Evolutionary conservation across 2,329 filamentous ascomycete genomes (phyloP).

Genomic region (Talaromyces atroroseus): DNA sequence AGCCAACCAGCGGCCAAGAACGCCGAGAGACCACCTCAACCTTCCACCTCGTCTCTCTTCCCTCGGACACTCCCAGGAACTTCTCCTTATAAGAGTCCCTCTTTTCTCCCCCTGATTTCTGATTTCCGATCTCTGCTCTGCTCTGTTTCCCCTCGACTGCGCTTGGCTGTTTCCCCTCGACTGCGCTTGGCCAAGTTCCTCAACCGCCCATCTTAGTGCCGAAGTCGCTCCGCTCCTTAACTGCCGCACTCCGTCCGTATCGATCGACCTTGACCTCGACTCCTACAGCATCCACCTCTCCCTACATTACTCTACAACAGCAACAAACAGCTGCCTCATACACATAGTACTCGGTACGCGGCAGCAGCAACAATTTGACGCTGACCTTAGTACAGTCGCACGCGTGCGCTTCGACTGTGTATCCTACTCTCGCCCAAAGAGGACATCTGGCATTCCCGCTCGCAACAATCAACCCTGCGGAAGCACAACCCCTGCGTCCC

Average conservation of each 20-base stretch:
- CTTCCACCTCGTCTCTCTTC: neutral
- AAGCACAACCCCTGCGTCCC: conserved; percentile 4
- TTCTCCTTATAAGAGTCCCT: neutral
- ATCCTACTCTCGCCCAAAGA: neutral
- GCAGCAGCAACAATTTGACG: neutral
- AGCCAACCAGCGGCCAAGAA: conserved; percentile 3
- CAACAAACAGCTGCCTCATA: neutral
- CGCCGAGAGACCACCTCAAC: conserved; percentile 9
- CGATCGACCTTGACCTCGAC: neutral
- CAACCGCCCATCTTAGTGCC: neutral
- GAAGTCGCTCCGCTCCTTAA: neutral
- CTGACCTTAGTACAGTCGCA: neutral
- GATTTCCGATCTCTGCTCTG: neutral
- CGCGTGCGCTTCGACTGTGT: neutral
- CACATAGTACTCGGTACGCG: neutral
- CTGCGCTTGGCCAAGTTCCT: neutral
- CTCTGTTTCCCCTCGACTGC: too few relatives aligned
- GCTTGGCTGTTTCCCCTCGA: neutral
- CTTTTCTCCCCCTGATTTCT: neutral
- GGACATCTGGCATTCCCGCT: conserved; percentile 10
- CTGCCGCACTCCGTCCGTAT: too few relatives aligned
- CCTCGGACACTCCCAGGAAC: neutral
- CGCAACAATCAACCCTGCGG: neutral
- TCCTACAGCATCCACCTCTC: too few relatives aligned
- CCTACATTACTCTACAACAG: neutral